phyloP scores from a whole-genome alignment of 2,329 filamentous ascomycete species.

The Ceratocystiopsis sp. region DNA sequence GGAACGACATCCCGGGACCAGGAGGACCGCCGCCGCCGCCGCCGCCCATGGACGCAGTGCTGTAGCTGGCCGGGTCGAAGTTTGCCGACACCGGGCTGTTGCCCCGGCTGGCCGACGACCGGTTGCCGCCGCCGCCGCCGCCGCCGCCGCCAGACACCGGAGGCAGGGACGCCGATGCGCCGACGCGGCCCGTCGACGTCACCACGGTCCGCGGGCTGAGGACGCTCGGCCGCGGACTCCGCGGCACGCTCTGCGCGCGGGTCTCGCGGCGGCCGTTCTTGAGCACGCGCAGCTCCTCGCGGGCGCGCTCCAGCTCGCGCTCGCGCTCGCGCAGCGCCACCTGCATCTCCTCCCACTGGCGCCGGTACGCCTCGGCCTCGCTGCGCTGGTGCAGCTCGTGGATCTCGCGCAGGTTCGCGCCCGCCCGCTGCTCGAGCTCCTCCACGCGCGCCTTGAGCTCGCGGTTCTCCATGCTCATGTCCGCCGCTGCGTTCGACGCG shows the following conservation, averaged over 20 bases:
- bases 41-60: not conserved
- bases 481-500: slow-evolving; percentile 29
- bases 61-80: slow-evolving; percentile 14
- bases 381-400: slow-evolving; percentile 27
- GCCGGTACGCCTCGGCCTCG: slow-evolving; percentile 18
- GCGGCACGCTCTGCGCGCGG: slow-evolving; percentile 36
- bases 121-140: slow-evolving; percentile 14
- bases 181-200: slow-evolving; percentile 7
- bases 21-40: slow-evolving; percentile 4
- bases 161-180: slow-evolving; percentile 4
- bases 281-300: slow-evolving; percentile 30
- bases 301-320: slow-evolving; percentile 27
- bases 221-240: slow-evolving; percentile 36
- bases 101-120: slow-evolving; percentile 22
- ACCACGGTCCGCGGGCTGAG: slow-evolving; percentile 29
- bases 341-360: slow-evolving; percentile 24
- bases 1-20: slow-evolving; percentile 20
- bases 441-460: slow-evolving; percentile 25
- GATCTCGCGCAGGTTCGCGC: slow-evolving; percentile 28
- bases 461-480: slow-evolving; percentile 28
- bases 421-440: slow-evolving; percentile 24
- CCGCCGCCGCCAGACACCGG: slow-evolving; percentile 8
- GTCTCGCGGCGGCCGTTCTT: slow-evolving; percentile 38
- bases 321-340: slow-evolving; percentile 32
- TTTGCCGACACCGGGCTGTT: slow-evolving; percentile 27